Evolutionary conservation across 345 rosid species (phyloP).

Genomic region (Citrus sp.): DNA sequence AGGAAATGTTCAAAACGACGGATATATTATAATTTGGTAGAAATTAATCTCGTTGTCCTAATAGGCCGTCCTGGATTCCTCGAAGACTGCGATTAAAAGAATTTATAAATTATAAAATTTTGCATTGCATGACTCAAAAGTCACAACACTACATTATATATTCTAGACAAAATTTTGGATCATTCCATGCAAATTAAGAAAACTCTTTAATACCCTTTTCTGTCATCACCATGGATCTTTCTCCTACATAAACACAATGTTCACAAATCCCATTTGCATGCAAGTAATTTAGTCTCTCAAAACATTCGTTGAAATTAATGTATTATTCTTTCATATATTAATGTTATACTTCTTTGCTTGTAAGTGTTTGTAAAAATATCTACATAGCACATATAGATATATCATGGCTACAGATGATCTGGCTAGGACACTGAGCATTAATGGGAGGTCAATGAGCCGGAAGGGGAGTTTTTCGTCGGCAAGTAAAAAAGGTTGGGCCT

Average conservation of each 20-base stretch:
- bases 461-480: constrained; percentile 28
- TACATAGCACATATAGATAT: too few relatives aligned
- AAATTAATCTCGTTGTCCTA: background rate
- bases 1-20: background rate
- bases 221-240: constrained; percentile 5
- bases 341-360: background rate
- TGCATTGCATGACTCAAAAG: background rate
- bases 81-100: background rate
- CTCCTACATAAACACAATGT: constrained; percentile 11
- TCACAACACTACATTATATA: background rate
- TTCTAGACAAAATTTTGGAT: constrained; percentile 19
- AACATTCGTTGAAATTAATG: background rate
- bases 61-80: constrained; percentile 11
- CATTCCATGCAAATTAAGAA: background rate
- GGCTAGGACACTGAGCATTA: constrained; percentile 23
- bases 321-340: background rate
- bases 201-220: constrained; percentile 17
- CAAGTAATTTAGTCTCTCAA: background rate
- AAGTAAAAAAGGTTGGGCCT: constrained; percentile 36
- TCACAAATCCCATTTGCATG: background rate
- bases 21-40: background rate
- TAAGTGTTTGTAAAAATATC: background rate
- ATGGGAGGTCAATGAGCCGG: constrained; percentile 28
- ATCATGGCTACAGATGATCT: constrained; percentile 35
- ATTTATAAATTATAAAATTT: background rate